Base-by-base conservation (phyloP, 805 yeast genomes). In the Teunomyces barrocoloradensis region DNA sequence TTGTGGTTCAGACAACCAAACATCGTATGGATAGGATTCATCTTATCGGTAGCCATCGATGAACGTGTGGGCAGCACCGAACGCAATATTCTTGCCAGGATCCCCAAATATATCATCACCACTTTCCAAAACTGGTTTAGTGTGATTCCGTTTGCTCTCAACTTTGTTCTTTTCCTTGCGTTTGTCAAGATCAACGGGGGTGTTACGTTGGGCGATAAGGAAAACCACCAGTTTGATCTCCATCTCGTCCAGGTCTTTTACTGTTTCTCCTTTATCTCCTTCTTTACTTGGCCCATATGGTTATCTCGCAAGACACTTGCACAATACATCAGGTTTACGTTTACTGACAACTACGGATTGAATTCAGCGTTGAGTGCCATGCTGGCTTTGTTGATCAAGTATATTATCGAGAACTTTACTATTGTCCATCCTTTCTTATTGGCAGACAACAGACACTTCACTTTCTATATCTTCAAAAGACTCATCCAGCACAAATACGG, bases 381-480 rank as follows among this genome's bases (percentile, higher is more conserved):
- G 4, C 42, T 51, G 13, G 46, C 58, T 15, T 23, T 63, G 3
- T 52, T 61, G 0, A 77, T 87, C 20, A 67, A 68, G 52, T 53
- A 74, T 15, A 58, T 80, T 2, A 75, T 88, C 17, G 71, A 81
- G 32, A 73, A 73, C 48, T 85, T 77, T 63, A 87, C 97, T 0
- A 71, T 85, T 2, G 84, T 82, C 2, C 99, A 94, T 64, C 97
- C 97, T 6, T 94, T 92, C 64, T 65, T 94, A 34, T 73, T 92
- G 38, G 95, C 98, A 0, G 99, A 94, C 64, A 94, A 94, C 68
- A 80, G 99, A 57, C 99, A 94, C 65, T 89, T 83, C 63, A 83
- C 96, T 0, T 94, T 94, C 63, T 94, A 94, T 65, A 67, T 94
- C 32, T 88, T 87, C 80, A 80, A 82, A 47, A 79, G 78, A 48